Percentiles rank a stretch among this genome's conserved stretches.
These are phyloP conservation scores for Ceratobasidium sp. DNA, from an alignment of 1,284 basidiomycete genomes.

Conservation along the genomic window DNA sequence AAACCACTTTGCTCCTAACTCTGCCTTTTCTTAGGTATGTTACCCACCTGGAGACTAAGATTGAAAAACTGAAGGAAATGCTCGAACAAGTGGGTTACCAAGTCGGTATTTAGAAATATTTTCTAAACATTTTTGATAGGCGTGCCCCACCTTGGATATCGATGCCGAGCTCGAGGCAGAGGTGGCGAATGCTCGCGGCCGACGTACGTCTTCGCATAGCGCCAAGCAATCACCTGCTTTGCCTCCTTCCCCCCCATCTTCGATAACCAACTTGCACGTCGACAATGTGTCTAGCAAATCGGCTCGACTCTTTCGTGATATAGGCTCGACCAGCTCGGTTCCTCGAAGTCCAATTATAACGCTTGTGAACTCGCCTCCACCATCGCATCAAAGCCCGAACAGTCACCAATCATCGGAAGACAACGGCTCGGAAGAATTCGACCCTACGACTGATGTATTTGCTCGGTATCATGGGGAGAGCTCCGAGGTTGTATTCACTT, in stretches of 20 bases:
- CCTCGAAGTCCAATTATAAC: constrained; percentile 27
- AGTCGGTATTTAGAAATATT: background rate
- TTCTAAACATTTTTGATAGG: background rate
- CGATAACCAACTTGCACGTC: constrained; percentile 31
- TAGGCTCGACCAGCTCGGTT: constrained; percentile 3
- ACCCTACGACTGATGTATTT: constrained; percentile 11
- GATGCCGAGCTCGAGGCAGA: constrained; percentile 30
- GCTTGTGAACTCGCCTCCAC: constrained; percentile 19
- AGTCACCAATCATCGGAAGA: background rate
- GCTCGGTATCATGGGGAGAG: constrained; percentile 37
- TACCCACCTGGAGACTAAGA: constrained; percentile 31
- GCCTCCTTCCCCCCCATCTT: constrained; percentile 27
- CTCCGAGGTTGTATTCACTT: constrained; percentile 19
- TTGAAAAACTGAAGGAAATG: constrained; percentile 31
- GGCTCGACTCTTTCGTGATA: constrained; percentile 4
- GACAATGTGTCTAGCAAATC: constrained; percentile 36
- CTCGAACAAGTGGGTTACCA: constrained; percentile 16
- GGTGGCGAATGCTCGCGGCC: background rate
- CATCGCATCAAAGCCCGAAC: constrained; percentile 13
- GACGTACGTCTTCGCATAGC: background rate
- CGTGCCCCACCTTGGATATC: constrained; percentile 23
- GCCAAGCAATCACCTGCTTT: constrained; percentile 2
- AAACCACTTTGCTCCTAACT: background rate
- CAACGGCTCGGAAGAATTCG: background rate
- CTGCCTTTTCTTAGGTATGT: constrained; percentile 3